Base-by-base conservation (phyloP, 345 rosid genomes). In the Kernera saxatilis region DNA sequence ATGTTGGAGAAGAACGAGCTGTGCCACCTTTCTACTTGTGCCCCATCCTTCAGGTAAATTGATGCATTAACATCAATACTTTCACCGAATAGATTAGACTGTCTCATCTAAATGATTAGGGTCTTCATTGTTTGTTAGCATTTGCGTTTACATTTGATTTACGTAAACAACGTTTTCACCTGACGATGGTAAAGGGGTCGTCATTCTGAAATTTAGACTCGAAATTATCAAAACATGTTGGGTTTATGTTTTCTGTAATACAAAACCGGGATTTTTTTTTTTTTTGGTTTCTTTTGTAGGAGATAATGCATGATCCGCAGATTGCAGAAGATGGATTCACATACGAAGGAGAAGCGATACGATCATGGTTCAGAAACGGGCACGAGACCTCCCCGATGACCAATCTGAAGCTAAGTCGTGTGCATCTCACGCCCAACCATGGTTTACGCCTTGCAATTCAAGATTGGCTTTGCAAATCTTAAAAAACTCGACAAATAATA, bases 301-400 rank as follows among this genome's bases (percentile, higher is more conserved):
- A 87, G 81, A 86, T 87, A 77, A 90, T 86, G 93, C 85, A 84
- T 22, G 93, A 87, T 53, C 93, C 93, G 12, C 91, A 82, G 62
- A 81, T 87, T 35, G 93, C 96, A 0, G 88, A 93, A 2, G 96
- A 90, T 66, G 91, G 93, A 27, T 90, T 86, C 82, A 82, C 93
- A 0, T 84, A 90, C 26, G 88, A 87, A 75, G 89, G 82, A 29
- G 88, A 83, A 71, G 88, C 93, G 13, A 17, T 87, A 56, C 75
- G 74, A 15, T 82, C 71, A 15, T 90, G 96, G 96, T 76, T 86
- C 69, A 80, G 74, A 39, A 87, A 78, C 33, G 83, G 85, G 55
- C 84, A 71, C 14, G 85, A 84, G 60, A 87, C 90, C 15, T 86
- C 93, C 12, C 89, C 90, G 5, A 90, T 87, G 96, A 87, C 93